Evolutionary conservation across 2,329 filamentous ascomycete genomes (phyloP).

Genomic region (Paecilomyces variotii): DNA sequence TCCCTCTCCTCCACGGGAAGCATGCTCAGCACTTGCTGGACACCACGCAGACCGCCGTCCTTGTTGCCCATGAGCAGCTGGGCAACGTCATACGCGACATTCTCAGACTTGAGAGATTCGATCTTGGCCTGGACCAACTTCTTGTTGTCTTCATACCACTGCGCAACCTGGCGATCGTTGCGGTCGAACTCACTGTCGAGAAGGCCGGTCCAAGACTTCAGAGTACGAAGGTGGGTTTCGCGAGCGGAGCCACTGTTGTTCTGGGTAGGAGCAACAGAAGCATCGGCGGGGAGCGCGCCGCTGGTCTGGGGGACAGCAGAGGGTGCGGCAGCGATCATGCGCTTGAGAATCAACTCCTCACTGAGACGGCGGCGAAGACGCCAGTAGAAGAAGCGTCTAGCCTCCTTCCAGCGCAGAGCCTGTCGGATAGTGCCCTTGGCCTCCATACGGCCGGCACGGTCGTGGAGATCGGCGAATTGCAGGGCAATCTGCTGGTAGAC

Average conservation of each 20-base stretch:
- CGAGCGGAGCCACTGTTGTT: constrained; percentile 44
- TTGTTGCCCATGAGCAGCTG: constrained; percentile 58
- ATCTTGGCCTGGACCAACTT: constrained; percentile 77
- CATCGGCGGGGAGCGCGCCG: constrained; percentile 36
- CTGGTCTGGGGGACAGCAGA: constrained; percentile 26
- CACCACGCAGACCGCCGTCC: constrained; percentile 69
- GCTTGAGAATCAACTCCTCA: constrained; percentile 94
- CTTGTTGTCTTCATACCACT: constrained; percentile 95
- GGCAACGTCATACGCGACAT: constrained; percentile 61
- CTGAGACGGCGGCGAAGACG: constrained; percentile 92
- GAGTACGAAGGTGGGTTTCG: constrained; percentile 60
- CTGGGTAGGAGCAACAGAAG: constrained; percentile 18
- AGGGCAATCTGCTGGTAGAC: constrained; percentile 93
- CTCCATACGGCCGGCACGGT: constrained; percentile 94
- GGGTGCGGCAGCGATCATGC: constrained; percentile 53
- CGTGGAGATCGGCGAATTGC: constrained; percentile 95
- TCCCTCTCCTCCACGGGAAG: constrained; percentile 86
- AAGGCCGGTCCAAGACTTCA: constrained; percentile 77
- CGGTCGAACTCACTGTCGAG: constrained; percentile 59
- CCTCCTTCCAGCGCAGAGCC: constrained; percentile 74
- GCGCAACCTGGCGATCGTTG: constrained; percentile 74
- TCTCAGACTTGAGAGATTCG: constrained; percentile 71
- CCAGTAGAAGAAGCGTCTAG: constrained; percentile 99
- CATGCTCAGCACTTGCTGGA: constrained; percentile 76
- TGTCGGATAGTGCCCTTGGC: constrained; percentile 91